Evolutionary conservation across 805 yeast genomes (phyloP), one percentile per base, ranked within the genome.

Genomic region (Schwanniomyces pseudopolymorphus): DNA sequence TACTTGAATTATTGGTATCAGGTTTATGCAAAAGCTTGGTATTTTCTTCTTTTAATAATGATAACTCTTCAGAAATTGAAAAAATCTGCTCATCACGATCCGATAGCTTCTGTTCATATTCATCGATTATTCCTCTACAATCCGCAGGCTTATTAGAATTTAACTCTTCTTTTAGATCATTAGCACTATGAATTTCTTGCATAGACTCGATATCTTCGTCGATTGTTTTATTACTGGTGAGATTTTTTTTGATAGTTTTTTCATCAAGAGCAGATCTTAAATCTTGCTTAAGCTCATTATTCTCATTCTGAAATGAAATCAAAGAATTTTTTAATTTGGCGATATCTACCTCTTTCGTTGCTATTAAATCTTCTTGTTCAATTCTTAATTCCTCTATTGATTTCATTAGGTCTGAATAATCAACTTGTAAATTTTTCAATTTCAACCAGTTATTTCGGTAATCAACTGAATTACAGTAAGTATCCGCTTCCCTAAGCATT

Each of bases 171-270:
- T 21, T 17, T 19, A 13, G 27, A 6, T 17, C 16, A 11, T 36
- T 39, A 14, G 43, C 31, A 8, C 48, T 46, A 13, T 38, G 21
- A 41, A 65, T 49, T 4, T 45, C 45, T 17, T 49, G 47, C 9
- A 65, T 54, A 39, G 60, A 61, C 26, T 33, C 46, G 27, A 63
- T 63, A 28, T 58, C 62, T n/a, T 53, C 54, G 3, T 64, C 61
- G 1, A 65, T 36, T 1, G 54, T 44, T 1, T 42, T 49, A 14
- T 54, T 31, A 3, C 60, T 17, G 6, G 49, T 43, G n/a, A 47
- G 45, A 22, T 45, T 47, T 6, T 44, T 53, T 19, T 43, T 39
- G 5, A 22, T 9, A 9, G 9, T 14, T 19, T 51, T 35, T 22
- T 55, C 60, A 24, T 36, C 31, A 6, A 13, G 36, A 14, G 50